Percentiles rank a stretch among this genome's conserved stretches.
Evolutionary conservation across 352 stramenopile genomes (phyloP).

Genomic region (Pythium grandisporangium): DNA sequence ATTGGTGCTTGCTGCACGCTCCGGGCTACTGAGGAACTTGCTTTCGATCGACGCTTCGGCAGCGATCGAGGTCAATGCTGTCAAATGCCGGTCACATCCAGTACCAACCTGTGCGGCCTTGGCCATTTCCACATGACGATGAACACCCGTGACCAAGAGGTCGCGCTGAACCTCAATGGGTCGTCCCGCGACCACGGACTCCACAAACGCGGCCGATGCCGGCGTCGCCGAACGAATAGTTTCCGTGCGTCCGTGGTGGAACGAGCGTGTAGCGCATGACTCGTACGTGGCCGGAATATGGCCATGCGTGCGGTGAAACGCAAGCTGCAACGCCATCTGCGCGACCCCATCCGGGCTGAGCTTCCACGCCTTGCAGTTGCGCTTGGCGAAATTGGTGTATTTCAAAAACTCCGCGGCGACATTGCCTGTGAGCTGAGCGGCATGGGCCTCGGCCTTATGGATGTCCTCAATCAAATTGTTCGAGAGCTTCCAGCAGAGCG

Average conservation of each 20-base stretch:
- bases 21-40: slow-evolving; percentile 71
- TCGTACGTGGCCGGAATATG: slow-evolving; percentile 84
- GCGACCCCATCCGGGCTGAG: slow-evolving; percentile 86
- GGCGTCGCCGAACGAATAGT: slow-evolving; percentile 85
- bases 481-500: slow-evolving; percentile 67
- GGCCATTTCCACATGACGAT: slow-evolving; percentile 84
- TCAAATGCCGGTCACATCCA: slow-evolving; percentile 83
- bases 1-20: slow-evolving; percentile 72
- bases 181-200: slow-evolving; percentile 32
- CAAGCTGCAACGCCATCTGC: slow-evolving; percentile 89
- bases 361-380: slow-evolving; percentile 88
- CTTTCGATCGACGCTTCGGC: slow-evolving; percentile 42
- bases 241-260: slow-evolving; percentile 89
- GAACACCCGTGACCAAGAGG: slow-evolving; percentile 57
- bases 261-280: slow-evolving; percentile 87
- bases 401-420: slow-evolving; percentile 69
- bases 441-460: slow-evolving; percentile 62
- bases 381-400: slow-evolving; percentile 87
- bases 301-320: slow-evolving; percentile 75
- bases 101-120: slow-evolving; percentile 84
- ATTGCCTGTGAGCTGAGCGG: slow-evolving; percentile 56
- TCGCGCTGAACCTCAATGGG: slow-evolving; percentile 43
- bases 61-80: slow-evolving; percentile 71
- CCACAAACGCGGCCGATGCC: slow-evolving; percentile 60
- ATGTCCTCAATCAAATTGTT: slow-evolving; percentile 68